A percentile compares a stretch with the other conserved stretches of the same genome.
These are phyloP conservation scores for Vinca major DNA, from an alignment of 305 asterid genomes.

Conservation along the genomic window DNA sequence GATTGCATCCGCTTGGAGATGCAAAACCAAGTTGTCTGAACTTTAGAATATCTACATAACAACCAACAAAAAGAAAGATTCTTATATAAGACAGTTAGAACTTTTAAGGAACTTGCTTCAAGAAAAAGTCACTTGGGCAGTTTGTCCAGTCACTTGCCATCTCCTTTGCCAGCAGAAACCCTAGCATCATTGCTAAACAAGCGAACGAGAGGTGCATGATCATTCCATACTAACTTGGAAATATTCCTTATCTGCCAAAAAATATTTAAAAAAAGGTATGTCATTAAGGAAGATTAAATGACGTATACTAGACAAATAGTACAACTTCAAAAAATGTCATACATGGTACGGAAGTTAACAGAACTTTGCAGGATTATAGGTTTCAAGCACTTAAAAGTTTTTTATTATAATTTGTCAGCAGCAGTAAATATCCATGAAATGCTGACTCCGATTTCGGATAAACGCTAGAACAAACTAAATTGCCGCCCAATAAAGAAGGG, in stretches of 20 bases:
- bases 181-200: constrained; percentile 47
- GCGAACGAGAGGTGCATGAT: constrained; percentile 36
- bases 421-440: neutral
- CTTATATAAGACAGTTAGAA: neutral
- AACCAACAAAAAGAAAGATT: constrained; percentile 1
- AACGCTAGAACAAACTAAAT: neutral
- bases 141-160: constrained; percentile 35
- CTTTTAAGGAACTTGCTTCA: neutral
- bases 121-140: neutral
- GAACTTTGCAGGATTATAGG: neutral
- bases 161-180: constrained; percentile 35
- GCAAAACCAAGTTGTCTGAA: constrained; percentile 27
- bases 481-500: neutral
- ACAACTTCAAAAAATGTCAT: neutral
- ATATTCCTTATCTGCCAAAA: constrained; percentile 50
- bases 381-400: neutral
- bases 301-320: neutral
- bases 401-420: neutral
- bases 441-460: neutral
- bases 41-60: constrained; percentile 35
- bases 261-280: neutral
- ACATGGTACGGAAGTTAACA: neutral
- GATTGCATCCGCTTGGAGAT: constrained; percentile 26
- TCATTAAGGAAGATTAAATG: constrained; percentile 12
- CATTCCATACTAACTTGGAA: constrained; percentile 39